Base-by-base conservation (phyloP, 2,329 filamentous ascomycete genomes). In the Botryosphaeria agaves region DNA sequence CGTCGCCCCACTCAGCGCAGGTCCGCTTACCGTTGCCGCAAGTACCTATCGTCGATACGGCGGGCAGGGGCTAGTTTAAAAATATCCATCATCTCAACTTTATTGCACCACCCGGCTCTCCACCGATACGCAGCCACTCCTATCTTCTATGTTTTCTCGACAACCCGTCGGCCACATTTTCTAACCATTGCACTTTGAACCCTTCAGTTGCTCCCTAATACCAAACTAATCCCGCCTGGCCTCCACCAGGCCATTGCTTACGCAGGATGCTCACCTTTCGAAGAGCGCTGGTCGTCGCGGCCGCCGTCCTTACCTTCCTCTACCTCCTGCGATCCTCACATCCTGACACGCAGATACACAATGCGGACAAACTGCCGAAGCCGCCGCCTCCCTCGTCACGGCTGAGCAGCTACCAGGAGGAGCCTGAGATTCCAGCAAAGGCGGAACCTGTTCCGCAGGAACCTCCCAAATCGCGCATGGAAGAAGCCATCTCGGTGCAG, bases 201-300 rank as follows among this genome's bases (percentile, higher is more conserved):
- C n/a, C n/a, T n/a, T n/a, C n/a, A n/a, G n/a, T n/a, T n/a, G n/a
- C n/a, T n/a, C n/a, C n/a, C n/a, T n/a, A n/a, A n/a, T n/a, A n/a
- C n/a, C n/a, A n/a, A n/a, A n/a, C n/a, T n/a, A n/a, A n/a, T 23
- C 7, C 21, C 4, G 9, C 21, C 21, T 23, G 9, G 9, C 9
- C 21, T 23, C 21, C 21, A 3, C 21, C 21, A 12, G 21, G 9
- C 21, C 9, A 9, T 23, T 12, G 9, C 7, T 35, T 26, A 18
- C 23, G n/a, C 47, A 58, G 47, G 35, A 91, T 91, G 82, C 66
- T 85, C 51, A 79, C 78, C 46, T 81, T 80, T 48, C 71, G 74
- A 47, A 76, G 79, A 55, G 78, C 79, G 46, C 53, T 91, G 38
- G 58, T 82, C 42, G 66, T 76, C 32, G 79, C 82, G 28, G 66